Base-by-base conservation (phyloP, 306 rosid genomes). In the Sicyos edulis region DNA sequence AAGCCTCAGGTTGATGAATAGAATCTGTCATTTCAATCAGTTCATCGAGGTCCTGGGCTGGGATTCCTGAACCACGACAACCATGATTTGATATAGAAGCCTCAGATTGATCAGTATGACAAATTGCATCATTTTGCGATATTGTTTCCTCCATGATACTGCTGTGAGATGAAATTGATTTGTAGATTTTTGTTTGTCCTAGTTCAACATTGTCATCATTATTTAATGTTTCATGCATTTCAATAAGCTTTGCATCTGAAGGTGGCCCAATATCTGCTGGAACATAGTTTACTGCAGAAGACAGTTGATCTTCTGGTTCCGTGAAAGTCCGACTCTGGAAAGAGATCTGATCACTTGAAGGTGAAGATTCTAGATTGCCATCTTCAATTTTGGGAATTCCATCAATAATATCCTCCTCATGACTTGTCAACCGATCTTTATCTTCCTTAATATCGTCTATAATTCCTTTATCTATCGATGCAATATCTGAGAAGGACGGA, bases 331-430 rank as follows among this genome's bases (percentile, higher is more conserved):
- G 22, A 34, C 45, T 40, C 40, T 73, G 82, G 70, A 72, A 77
- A 77, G 86, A 63, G 26, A 17, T 37, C 52, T 2, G 82, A 78
- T 76, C 68, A 76, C 77, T 69, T 79, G 86, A 83, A 77, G 75
- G 78, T 32, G 68, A 42, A 69, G 82, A 77, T 59, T 65, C 75
- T 11, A 68, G 68, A 42, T 73, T 77, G 29, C 79, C 81, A 42
- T 73, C 61, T 72, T 47, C 63, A 45, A 54, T 21, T 14, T 34
- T 42, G 42, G 16, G 47, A 7, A 54, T 54, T 70, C 78, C 78
- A 77, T 44, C 72, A 71, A 34, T 65, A 59, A 54, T 52, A 65
- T 80, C 75, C 58, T 75, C 75, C 55, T 74, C 83, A 49, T 50
- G 22, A 74, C 11, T 22, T 63, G 72, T n/a, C 34, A 73, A 54